A percentile compares a stretch with the other conserved stretches of the same genome.
Evolutionary conservation across 371 early-diverging fungal species (phyloP).

Genomic region (Actinomortierella wolfii): DNA sequence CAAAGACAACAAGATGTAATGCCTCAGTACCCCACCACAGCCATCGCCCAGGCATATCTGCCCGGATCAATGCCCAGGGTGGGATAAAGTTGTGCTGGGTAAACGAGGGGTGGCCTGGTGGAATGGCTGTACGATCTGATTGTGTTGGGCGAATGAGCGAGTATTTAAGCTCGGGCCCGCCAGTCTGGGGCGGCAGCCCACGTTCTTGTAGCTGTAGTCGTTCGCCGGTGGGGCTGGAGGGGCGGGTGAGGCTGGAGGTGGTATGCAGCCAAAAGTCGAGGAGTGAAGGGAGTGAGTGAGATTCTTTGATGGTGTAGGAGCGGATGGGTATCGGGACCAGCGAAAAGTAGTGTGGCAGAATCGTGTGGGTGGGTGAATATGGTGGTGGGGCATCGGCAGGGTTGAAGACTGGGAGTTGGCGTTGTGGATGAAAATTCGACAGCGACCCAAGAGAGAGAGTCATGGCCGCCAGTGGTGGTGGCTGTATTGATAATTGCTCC

Average conservation of each 20-base stretch:
- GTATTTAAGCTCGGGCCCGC: slow-evolving; percentile 25
- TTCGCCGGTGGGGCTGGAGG: not conserved
- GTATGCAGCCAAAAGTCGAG: slow-evolving; percentile 30
- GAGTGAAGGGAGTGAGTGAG: slow-evolving; percentile 15
- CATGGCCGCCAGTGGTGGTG: too few species aligned
- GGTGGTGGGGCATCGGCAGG: slow-evolving; percentile 30
- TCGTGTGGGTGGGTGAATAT: slow-evolving; percentile 40
- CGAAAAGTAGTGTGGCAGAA: slow-evolving; percentile 39
- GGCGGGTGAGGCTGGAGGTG: not conserved
- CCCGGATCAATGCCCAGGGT: slow-evolving; percentile 22
- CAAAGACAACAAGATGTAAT: slow-evolving; percentile 37
- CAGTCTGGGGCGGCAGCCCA: slow-evolving; percentile 9
- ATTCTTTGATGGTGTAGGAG: slow-evolving; percentile 28
- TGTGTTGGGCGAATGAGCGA: slow-evolving; percentile 27
- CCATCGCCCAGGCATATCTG: slow-evolving; percentile 25
- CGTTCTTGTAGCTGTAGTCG: slow-evolving; percentile 19
- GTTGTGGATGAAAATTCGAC: slow-evolving; percentile 8
- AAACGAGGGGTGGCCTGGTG: slow-evolving; percentile 8
- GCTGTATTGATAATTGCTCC: too few species aligned
- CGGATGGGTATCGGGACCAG: slow-evolving; percentile 36
- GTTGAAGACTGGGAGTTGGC: not conserved
- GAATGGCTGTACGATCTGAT: slow-evolving; percentile 29
- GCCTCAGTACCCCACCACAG: slow-evolving; percentile 44
- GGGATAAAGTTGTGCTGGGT: slow-evolving; percentile 28
- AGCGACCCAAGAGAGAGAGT: slow-evolving; percentile 10